Conservation (phyloP, 2,329 filamentous ascomycete genomes). For the Trichoderma harzianum region DNA sequence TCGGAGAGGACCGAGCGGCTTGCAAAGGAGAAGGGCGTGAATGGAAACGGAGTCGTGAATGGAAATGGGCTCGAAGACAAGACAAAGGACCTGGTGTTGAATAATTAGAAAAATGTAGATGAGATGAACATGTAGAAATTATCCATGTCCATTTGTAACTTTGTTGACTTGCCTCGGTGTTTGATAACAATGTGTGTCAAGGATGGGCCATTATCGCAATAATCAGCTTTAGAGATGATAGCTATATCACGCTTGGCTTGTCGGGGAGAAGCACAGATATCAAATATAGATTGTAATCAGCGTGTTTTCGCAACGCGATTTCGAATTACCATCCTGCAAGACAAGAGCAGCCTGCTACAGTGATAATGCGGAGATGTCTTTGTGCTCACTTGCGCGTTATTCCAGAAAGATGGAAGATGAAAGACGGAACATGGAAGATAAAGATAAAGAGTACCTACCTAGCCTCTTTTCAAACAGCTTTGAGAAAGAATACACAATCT, state of each 20-base stretch:
- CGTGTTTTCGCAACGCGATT: background rate
- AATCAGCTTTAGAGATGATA: background rate
- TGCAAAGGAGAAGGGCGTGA: background rate
- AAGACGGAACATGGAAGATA: background rate
- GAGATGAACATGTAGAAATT: background rate
- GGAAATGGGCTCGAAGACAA: background rate
- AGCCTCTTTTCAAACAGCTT: background rate
- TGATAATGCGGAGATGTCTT: background rate
- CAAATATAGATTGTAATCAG: background rate
- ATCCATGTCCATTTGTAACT: background rate
- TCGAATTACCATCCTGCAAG: background rate
- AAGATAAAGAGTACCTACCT: background rate
- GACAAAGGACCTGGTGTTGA: conserved; percentile 9
- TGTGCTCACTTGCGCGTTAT: background rate
- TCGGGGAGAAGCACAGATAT: background rate
- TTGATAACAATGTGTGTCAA: background rate
- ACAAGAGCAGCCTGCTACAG: background rate
- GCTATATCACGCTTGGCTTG: background rate
- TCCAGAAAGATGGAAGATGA: background rate
- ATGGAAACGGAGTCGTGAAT: background rate
- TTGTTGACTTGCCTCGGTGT: background rate
- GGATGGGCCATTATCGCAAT: background rate
- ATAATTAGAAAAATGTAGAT: background rate
- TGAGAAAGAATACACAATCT: background rate
- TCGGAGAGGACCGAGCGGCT: conserved; percentile 12